Conservation (phyloP, 768 basidiomycete genomes). For the Boletus subcaerulescens region DNA sequence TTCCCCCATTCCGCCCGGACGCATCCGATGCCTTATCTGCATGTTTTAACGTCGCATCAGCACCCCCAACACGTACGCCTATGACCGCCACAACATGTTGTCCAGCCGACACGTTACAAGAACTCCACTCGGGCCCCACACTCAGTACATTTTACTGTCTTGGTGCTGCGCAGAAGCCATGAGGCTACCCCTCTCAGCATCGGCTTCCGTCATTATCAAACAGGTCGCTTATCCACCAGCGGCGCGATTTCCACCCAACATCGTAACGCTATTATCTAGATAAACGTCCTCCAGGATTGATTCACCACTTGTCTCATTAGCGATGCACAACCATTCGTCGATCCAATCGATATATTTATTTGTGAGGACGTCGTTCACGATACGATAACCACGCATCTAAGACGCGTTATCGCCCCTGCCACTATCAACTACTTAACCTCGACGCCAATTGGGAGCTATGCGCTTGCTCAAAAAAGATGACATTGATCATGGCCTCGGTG, state of each 20-base stretch:
- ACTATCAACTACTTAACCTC: background rate
- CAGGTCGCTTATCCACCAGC: background rate
- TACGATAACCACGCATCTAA: background rate
- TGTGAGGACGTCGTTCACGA: background rate
- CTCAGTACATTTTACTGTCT: background rate
- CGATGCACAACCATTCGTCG: background rate
- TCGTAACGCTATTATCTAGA: too few relatives aligned
- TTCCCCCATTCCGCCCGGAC: slow-evolving; percentile 13
- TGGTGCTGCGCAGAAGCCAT: slow-evolving; percentile 6
- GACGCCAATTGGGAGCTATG: background rate
- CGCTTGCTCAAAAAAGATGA: background rate
- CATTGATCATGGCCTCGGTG: background rate
- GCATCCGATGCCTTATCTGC: slow-evolving; percentile 21
- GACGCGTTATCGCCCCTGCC: too few relatives aligned
- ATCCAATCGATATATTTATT: background rate
- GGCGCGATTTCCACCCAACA: background rate
- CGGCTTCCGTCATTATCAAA: slow-evolving; percentile 10
- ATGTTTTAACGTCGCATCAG: too few relatives aligned
- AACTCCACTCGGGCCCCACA: background rate
- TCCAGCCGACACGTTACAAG: background rate
- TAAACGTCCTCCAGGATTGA: background rate
- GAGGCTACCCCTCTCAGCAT: slow-evolving; percentile 8
- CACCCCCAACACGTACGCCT: too few relatives aligned
- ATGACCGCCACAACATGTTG: background rate
- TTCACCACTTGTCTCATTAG: slow-evolving; percentile 3